phyloP scores from a whole-genome alignment of 2,329 filamentous ascomycete genomes.

The Penicillium sp. region DNA sequence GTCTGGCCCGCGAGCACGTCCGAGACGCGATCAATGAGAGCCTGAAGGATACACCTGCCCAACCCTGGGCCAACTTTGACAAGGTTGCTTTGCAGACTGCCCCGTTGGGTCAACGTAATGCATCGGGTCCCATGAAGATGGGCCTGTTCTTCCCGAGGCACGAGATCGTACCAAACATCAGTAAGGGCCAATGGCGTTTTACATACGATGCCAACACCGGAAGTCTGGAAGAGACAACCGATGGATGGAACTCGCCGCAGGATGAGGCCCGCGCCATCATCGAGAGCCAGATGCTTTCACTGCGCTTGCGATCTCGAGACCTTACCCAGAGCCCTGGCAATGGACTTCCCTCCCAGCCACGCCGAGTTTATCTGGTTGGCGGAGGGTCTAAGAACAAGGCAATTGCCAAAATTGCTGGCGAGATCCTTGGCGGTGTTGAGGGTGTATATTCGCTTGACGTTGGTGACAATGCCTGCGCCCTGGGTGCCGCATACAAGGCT shows the following conservation, averaged over 20 bases:
- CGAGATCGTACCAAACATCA: slow-evolving; percentile 92
- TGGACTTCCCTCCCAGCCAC: slow-evolving; percentile 74
- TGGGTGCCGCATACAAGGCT: slow-evolving; percentile 94
- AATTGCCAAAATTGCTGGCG: slow-evolving; percentile 79
- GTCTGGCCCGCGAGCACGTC: slow-evolving; percentile 84
- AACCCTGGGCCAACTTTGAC: slow-evolving; percentile 82
- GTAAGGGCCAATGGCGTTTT: slow-evolving; percentile 83
- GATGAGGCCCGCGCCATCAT: slow-evolving; percentile 84
- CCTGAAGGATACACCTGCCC: slow-evolving; percentile 44
- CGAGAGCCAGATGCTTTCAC: slow-evolving; percentile 90
- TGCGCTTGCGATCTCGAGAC: slow-evolving; percentile 78
- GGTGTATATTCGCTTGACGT: slow-evolving; percentile 93
- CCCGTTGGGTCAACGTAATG: slow-evolving; percentile 62
- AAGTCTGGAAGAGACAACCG: slow-evolving; percentile 54
- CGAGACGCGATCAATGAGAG: slow-evolving; percentile 71
- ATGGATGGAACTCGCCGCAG: slow-evolving; percentile 56
- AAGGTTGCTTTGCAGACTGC: slow-evolving; percentile 65
- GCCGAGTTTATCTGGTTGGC: slow-evolving; percentile 89
- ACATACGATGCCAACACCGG: slow-evolving; percentile 55
- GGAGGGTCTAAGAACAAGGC: slow-evolving; percentile 87
- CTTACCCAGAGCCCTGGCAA: slow-evolving; percentile 63
- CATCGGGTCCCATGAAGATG: slow-evolving; percentile 67
- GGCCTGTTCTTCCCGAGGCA: slow-evolving; percentile 94
- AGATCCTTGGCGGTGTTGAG: slow-evolving; percentile 84
- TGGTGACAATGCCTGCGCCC: slow-evolving; percentile 89